Base-by-base conservation (phyloP, 2,329 filamentous ascomycete genomes). In the Diaporthe helianthi region DNA sequence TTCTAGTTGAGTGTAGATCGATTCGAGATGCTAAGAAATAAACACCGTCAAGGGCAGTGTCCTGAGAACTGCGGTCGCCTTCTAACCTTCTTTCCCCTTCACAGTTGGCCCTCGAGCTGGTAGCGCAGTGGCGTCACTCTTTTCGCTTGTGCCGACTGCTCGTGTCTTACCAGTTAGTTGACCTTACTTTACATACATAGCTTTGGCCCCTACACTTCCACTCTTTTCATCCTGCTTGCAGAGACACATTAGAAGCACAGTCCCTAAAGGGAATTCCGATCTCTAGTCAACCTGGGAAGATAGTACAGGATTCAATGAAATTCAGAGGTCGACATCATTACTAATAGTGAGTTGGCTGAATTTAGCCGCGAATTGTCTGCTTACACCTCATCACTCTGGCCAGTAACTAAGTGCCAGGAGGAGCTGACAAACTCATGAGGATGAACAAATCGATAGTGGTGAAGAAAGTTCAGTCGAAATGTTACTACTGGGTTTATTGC, bases 31-130 rank as follows among this genome's bases (percentile, higher is more conserved):
- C 49, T 6, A 41, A 19, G n/a, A 13, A 60, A 67, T 67, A 61
- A 47, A 31, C 17, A 22, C n/a, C 7, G 17, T 22, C 15, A 2
- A 41, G 19, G 15, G 8, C 51, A 53, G 19, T 9, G 2, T 13
- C 17, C 51, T 36, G 4, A 41, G 3, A 13, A 6, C 19, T 24
- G 22, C 12, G 8, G 12, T 33, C 33, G 15, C 38, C 12, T 29
- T 31, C 41, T 41, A 29, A 15, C 60, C n/a, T 29, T 19, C 19
- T 49, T 36, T 29, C 29, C 55, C n/a, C 41, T 33, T 51, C 53
- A 67, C 65, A 53, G 65, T 67, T 53, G 65, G 53, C 65, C 65
- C 41, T n/a, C n/a, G n/a, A n/a, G n/a, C n/a, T 38, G 26, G 65
- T 22, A 36, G 53, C 65, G 49, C n/a, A 60, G 9, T 55, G 41